Percentiles rank a stretch among this genome's conserved stretches.
Evolutionary conservation across 768 basidiomycete species (phyloP).

Genomic region (Lyophyllum shimeji): DNA sequence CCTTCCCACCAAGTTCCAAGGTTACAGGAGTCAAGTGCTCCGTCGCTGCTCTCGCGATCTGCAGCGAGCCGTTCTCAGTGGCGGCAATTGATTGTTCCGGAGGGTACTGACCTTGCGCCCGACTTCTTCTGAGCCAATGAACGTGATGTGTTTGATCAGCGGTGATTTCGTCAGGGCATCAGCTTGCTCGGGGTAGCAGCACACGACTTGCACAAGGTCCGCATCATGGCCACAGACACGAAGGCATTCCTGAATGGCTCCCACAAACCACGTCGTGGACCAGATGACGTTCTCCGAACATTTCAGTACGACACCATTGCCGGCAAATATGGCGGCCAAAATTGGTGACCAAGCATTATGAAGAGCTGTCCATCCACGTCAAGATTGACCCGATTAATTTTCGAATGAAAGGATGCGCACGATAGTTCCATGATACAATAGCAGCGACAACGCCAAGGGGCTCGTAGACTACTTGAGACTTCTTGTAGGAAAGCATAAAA

Average conservation of each 20-base stretch:
- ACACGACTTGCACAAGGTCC: conserved; percentile 89
- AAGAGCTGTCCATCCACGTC: conserved; percentile 50
- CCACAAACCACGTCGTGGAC: conserved; percentile 84
- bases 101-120: conserved; percentile 63
- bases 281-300: conserved; percentile 92
- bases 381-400: neutral
- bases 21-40: conserved; percentile 88
- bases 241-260: conserved; percentile 76
- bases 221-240: conserved; percentile 77
- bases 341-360: conserved; percentile 97
- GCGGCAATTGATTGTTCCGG: neutral
- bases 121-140: conserved; percentile 81
- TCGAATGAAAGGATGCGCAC: conserved; percentile 36
- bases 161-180: conserved; percentile 77
- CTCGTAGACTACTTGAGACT: conserved; percentile 78
- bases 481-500: conserved; percentile 74
- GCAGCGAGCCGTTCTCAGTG: neutral
- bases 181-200: conserved; percentile 88
- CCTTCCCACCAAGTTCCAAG: conserved; percentile 94
- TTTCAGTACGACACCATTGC: conserved; percentile 88
- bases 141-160: conserved; percentile 89
- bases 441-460: conserved; percentile 92
- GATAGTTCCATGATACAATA: conserved; percentile 95
- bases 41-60: conserved; percentile 85
- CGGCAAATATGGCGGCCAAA: conserved; percentile 85